Conservation (phyloP, 805 yeast genomes). For the Lipomyces chichibuensis region DNA sequence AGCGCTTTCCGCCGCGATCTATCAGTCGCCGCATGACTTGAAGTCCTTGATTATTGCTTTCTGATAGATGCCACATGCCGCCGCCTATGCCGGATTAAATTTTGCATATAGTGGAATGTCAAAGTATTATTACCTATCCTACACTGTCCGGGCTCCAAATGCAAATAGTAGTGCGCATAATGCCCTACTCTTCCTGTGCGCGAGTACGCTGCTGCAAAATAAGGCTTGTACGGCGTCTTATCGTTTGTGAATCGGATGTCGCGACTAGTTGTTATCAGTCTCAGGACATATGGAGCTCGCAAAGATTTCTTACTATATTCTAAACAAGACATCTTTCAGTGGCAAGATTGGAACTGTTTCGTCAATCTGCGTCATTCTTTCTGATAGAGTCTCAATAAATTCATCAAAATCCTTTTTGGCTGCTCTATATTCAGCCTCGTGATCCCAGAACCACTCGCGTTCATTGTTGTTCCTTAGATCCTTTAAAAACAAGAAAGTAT, state of each 20-base stretch:
- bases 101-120: neutral
- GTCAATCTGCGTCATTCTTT: constrained; percentile 29
- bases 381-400: constrained; percentile 29
- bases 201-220: constrained; percentile 37
- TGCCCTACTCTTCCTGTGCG: constrained; percentile 35
- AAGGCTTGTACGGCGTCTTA: constrained; percentile 37
- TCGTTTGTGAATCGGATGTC: constrained; percentile 36
- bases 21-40: constrained; percentile 26
- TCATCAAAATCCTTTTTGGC: constrained; percentile 37
- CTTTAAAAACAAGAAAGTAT: constrained; percentile 28
- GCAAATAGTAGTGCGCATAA: constrained; percentile 37
- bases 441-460: constrained; percentile 38
- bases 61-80: constrained; percentile 34
- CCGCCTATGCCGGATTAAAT: constrained; percentile 8
- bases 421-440: constrained; percentile 35
- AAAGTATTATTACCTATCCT: constrained; percentile 9
- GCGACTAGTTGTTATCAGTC: constrained; percentile 14
- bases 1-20: constrained; percentile 30
- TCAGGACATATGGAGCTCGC: neutral
- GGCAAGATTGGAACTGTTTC: constrained; percentile 35
- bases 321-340: constrained; percentile 30
- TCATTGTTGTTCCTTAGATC: constrained; percentile 35
- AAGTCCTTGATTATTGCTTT: constrained; percentile 26
- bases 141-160: constrained; percentile 33
- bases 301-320: constrained; percentile 30